Evolutionary conservation across 2,329 filamentous ascomycete genomes (phyloP), one percentile per base, ranked within the genome.

Genomic region (Fusarium pseudograminearum): DNA sequence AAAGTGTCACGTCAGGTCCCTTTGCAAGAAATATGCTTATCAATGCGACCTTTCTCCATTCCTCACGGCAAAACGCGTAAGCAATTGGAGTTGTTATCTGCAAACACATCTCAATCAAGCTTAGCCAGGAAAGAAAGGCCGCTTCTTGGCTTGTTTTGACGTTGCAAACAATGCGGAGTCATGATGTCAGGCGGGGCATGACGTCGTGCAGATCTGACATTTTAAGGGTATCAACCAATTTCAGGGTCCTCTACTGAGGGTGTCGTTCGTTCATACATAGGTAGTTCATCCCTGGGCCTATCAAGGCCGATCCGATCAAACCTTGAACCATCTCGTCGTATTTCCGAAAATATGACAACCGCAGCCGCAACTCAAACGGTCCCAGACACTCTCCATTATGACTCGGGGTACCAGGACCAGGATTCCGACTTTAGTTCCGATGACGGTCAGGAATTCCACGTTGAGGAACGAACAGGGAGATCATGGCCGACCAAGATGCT

Each of bases 131-230:
- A 30, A 30, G 4, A 30, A 12, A 30, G 1, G 4, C 48, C 48
- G 22, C 48, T 40, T 12, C 15, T 11, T 48, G 3, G 47, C 62
- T 20, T 54, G 61, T 59, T 53, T 54, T 51, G 38, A 26, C 3
- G 54, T 61, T 34, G 22, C 52, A n/a, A n/a, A 33, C 6, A 5
- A 31, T 33, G 62, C 62, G 41, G 61, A 59, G 61, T 54, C 42
- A 59, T 65, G 62, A 65, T 65, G 61, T 65, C 62, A 65, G 60
- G 28, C 16, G 5, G 7, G 8, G 12, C 34, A 65, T 65, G 62
- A 65, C 62, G 62, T 65, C 44, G 40, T 38, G 52, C 0, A 36
- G 11, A 54, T 64, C 57, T 44, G 18, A 26, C 26, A 14, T 36
- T 7, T 12, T 53, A 33, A 44, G 46, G 36, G n/a, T 40, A 12